Evolutionary conservation across 2,329 filamentous ascomycete species (phyloP), one percentile per base, ranked within the genome.

Genomic region (Periconia digitata): DNA sequence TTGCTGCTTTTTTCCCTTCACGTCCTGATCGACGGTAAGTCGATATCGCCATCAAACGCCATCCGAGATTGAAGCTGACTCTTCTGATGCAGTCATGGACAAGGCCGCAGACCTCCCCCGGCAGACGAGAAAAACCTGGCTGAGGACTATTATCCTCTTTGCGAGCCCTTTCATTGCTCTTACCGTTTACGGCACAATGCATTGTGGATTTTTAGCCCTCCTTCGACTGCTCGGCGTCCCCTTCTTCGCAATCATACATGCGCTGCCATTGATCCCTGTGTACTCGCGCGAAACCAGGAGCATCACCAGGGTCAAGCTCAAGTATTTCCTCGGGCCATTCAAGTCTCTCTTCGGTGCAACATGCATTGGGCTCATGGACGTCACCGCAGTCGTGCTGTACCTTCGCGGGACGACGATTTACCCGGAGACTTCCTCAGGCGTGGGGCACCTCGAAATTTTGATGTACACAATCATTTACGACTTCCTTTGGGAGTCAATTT

Each of bases 111-210:
- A 37, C 35, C 35, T 37, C 35, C 35, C 35, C 4, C 35, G 35
- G 35, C 35, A 37, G 35, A 37, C 35, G 35, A 37, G 35, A 16
- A 37, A 37, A 37, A 37, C 35, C 18, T 37, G 35, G 35, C 35
- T 37, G 13, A 37, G 16, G 35, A 37, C 35, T 37, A 37, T 37
- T 37, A 16, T 37, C 35, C 3, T 37, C 35, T 37, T 37, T 16
- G 35, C 35, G 3, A 37, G 35, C 35, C 35, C 35, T 17, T 37
- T 37, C 35, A 21, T 37, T 37, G 35, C 35, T 37, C 35, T 37
- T 37, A 16, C 18, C 35, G n/a, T 37, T 37, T 37, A 37, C n/a
- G 35, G 35, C 35, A 37, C 35, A 37, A 37, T 37, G 35, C 35
- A 16, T 37, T 37, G 35, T 37, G 35, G 35, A 3, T 16, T 37